Percentiles rank a stretch among this genome's conserved stretches.
These are phyloP conservation scores for Penicillium verrucosum DNA, from an alignment of 2,329 filamentous ascomycete species.

Conservation along the genomic window DNA sequence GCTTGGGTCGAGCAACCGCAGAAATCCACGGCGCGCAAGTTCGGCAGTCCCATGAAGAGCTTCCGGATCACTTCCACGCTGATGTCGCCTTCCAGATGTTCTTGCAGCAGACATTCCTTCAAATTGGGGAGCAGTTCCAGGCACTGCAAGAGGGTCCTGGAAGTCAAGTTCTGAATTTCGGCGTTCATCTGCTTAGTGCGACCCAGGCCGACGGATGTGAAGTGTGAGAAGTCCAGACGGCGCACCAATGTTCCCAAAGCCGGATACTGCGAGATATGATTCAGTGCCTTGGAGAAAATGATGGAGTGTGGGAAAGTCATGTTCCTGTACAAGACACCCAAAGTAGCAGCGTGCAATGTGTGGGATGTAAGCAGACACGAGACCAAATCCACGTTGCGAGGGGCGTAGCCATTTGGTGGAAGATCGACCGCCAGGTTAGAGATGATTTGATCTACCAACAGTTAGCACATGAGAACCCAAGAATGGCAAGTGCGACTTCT, in stretches of 20 bases:
- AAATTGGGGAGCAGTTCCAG: constrained; percentile 69
- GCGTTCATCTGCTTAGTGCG: constrained; percentile 70
- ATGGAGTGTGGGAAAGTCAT: constrained; percentile 80
- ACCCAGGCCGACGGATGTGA: constrained; percentile 75
- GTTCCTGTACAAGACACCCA: constrained; percentile 72
- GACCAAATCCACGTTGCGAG: constrained; percentile 75
- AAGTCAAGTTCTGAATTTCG: constrained; percentile 71
- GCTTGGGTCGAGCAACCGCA: constrained; percentile 67
- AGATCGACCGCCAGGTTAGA: constrained; percentile 71
- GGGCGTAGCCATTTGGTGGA: constrained; percentile 69
- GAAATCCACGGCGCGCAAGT: constrained; percentile 68
- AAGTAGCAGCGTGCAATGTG: constrained; percentile 67
- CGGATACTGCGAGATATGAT: constrained; percentile 64
- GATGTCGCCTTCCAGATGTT: constrained; percentile 76
- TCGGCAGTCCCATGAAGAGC: constrained; percentile 64
- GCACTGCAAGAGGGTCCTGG: constrained; percentile 68
- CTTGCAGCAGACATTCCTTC: constrained; percentile 74
- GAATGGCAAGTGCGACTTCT: constrained; percentile 28
- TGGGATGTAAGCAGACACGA: constrained; percentile 73
- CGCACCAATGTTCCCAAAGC: constrained; percentile 71
- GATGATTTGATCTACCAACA: constrained; percentile 63
- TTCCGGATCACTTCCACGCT: constrained; percentile 66
- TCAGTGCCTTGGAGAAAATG: constrained; percentile 77
- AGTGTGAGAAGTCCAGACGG: constrained; percentile 80
- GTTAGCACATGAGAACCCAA: constrained; percentile 3